Percentiles rank a stretch among this genome's conserved stretches.
Conservation (phyloP, 352 stramenopile genomes). For the Pseudoperonospora humuli region DNA sequence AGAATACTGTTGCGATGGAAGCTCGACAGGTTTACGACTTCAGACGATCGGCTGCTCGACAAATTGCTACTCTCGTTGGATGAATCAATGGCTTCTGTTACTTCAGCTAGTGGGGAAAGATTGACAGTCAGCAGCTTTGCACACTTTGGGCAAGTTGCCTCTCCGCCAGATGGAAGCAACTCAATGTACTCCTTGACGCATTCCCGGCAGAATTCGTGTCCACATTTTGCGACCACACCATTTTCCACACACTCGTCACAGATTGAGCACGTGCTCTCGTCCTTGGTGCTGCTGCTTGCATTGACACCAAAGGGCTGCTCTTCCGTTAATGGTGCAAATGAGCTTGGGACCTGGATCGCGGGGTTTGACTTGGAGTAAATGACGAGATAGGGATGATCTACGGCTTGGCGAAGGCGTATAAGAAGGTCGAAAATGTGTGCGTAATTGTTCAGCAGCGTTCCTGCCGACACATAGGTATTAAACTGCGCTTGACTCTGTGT, state of each 20-base stretch:
- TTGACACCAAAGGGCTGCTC: conserved; percentile 49
- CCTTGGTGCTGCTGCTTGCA: conserved; percentile 14
- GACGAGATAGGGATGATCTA: conserved; percentile 98
- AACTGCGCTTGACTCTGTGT: conserved; percentile 97
- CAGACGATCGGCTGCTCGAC: conserved; percentile 11
- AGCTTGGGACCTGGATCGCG: conserved; percentile 51
- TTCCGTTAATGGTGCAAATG: conserved; percentile 41
- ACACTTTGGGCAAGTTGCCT: conserved; percentile 71
- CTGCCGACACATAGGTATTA: conserved; percentile 95
- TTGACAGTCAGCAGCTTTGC: conserved; percentile 82
- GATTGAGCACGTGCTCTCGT: conserved; percentile 72
- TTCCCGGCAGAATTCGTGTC: conserved; percentile 88
- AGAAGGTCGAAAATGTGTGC: conserved; percentile 98
- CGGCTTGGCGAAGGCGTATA: conserved; percentile 95
- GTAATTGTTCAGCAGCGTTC: conserved; percentile 99
- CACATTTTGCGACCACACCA: conserved; percentile 84
- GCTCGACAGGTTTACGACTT: conserved; percentile 39
- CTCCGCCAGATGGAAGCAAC: conserved; percentile 49
- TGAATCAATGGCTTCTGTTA: conserved; percentile 8
- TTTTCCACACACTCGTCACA: conserved; percentile 91
- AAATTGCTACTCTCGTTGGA: conserved; percentile 3
- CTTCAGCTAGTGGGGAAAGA: conserved; percentile 31
- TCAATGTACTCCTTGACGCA: conserved; percentile 78
- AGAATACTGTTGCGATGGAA: conserved; percentile 74
- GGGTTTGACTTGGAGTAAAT: conserved; percentile 87